A percentile compares a stretch with the other conserved stretches of the same genome.
Conservation (phyloP, 2,329 filamentous ascomycete species). For the Rhexocercosporidium sp. region DNA sequence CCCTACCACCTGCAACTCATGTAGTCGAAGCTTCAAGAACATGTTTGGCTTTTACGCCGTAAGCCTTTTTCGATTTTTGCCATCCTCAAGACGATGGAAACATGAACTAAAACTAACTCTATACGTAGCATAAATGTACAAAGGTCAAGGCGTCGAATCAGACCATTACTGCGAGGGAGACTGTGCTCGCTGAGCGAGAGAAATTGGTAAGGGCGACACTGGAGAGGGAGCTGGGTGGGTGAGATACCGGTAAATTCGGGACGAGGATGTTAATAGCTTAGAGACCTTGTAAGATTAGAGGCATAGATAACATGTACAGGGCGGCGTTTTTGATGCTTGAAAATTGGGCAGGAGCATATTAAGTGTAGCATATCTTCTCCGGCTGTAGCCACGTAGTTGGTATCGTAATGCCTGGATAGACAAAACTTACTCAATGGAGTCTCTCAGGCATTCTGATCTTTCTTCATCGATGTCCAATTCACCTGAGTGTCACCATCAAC, state of each 20-base stretch:
- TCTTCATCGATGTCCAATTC: too few species aligned
- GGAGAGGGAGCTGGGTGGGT: slow-evolving; percentile 5
- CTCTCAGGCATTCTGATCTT: too few species aligned
- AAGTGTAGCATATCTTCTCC: too few species aligned
- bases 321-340: too few species aligned
- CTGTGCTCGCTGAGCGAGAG: not conserved
- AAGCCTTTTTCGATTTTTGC: not conserved
- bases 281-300: too few species aligned
- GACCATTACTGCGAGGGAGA: not conserved
- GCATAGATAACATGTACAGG: too few species aligned
- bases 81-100: too few species aligned
- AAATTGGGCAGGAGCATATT: too few species aligned
- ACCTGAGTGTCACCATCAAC: too few species aligned
- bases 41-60: not conserved
- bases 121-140: slow-evolving; percentile 7
- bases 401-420: too few species aligned
- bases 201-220: not conserved
- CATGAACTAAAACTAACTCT: not conserved
- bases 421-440: too few species aligned
- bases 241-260: not conserved
- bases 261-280: not conserved
- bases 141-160: not conserved
- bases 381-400: too few species aligned
- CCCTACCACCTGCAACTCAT: not conserved
- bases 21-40: not conserved